These are phyloP conservation scores for Oidiodendron maius DNA, from an alignment of 495 filamentous ascomycete species.

Conservation along the genomic window DNA sequence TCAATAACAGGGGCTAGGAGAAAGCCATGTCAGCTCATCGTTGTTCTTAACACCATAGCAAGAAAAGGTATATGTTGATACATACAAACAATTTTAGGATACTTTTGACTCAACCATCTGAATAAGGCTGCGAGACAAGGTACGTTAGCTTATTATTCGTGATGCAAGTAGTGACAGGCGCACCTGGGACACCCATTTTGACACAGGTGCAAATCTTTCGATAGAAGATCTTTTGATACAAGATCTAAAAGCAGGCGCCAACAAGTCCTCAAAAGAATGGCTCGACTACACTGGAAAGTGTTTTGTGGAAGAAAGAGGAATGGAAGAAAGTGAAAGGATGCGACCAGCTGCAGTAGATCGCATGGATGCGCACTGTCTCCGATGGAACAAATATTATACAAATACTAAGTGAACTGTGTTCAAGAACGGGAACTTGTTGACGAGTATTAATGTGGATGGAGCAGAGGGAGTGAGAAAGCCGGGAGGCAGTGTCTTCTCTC, in stretches of 20 bases:
- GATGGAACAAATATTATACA: too few relatives aligned
- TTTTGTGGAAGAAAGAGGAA: neutral
- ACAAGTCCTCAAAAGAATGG: neutral
- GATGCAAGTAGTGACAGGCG: slow-evolving; percentile 17
- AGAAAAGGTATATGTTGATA: slow-evolving; percentile 23
- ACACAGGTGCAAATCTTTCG: too few relatives aligned
- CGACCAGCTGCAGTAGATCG: neutral
- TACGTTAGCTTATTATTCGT: neutral
- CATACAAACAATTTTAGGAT: slow-evolving; percentile 27
- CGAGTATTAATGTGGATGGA: too few relatives aligned
- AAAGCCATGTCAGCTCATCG: slow-evolving; percentile 76
- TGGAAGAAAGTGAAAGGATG: neutral
- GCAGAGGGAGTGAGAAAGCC: too few relatives aligned
- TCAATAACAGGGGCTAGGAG: slow-evolving; percentile 65
- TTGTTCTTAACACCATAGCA: slow-evolving; percentile 77
- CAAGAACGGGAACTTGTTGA: too few relatives aligned
- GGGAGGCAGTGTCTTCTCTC: too few relatives aligned
- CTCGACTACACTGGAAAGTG: neutral
- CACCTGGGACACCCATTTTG: slow-evolving; percentile 88
- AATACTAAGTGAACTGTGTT: too few relatives aligned
- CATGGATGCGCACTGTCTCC: too few relatives aligned
- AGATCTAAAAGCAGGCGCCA: too few relatives aligned
- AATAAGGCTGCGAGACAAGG: slow-evolving; percentile 14
- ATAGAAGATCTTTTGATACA: too few relatives aligned
- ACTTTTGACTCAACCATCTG: slow-evolving; percentile 88